phyloP scores from a whole-genome alignment of 768 basidiomycete species.

The Leccinum fibrillosum region DNA sequence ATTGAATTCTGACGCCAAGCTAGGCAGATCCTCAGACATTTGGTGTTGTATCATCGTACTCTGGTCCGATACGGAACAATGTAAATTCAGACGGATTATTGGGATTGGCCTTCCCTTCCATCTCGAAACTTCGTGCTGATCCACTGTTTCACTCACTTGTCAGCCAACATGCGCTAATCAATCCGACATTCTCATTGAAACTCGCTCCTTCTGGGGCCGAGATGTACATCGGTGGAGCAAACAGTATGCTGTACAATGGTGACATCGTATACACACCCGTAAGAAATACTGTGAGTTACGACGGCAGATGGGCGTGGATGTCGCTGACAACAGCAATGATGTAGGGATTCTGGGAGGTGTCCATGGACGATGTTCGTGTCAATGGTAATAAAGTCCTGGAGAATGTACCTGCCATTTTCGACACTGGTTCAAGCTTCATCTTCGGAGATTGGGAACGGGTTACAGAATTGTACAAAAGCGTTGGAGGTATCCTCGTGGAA shows the following conservation, averaged over 20 bases:
- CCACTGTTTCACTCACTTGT: neutral
- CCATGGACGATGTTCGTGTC: neutral
- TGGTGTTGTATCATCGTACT: too few relatives aligned
- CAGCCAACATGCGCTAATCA: neutral
- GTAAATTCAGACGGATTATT: too few relatives aligned
- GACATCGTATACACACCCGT: neutral
- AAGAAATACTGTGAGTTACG: neutral
- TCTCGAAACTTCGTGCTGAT: too few relatives aligned
- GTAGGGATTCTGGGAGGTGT: neutral
- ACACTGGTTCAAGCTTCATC: neutral
- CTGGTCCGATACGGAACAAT: too few relatives aligned
- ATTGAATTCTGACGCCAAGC: too few relatives aligned
- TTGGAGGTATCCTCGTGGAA: neutral
- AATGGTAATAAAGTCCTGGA: neutral
- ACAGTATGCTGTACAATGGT: neutral
- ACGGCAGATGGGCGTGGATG: too few relatives aligned
- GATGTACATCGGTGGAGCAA: neutral
- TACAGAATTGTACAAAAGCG: neutral
- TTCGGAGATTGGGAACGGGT: neutral
- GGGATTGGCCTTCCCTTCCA: too few relatives aligned
- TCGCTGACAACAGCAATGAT: too few relatives aligned
- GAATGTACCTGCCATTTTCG: neutral
- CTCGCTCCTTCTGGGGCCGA: neutral
- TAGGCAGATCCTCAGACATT: too few relatives aligned
- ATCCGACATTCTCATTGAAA: neutral